Conservation (phyloP, 2,329 filamentous ascomycete species). For the Pseudogymnoascus sp. region DNA sequence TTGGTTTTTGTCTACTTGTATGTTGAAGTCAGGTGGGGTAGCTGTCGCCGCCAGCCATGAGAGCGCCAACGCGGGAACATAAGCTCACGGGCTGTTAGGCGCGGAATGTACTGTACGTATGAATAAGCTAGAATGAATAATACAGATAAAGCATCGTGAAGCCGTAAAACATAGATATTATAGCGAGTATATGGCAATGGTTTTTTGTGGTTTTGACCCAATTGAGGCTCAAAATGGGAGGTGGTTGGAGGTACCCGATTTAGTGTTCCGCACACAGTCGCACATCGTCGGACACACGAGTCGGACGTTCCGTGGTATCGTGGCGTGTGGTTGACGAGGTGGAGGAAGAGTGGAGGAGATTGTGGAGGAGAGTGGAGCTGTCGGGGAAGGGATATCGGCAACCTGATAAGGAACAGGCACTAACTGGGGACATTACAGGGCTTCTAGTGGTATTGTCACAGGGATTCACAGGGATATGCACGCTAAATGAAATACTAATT, state of each 20-base stretch:
- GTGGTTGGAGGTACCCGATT: neutral
- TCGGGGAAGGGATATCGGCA: neutral
- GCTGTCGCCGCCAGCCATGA: conserved; percentile 6
- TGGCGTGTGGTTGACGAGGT: neutral
- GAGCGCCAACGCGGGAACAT: neutral
- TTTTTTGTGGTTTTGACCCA: neutral
- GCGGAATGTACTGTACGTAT: neutral
- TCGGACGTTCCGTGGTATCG: neutral
- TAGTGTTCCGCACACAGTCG: neutral
- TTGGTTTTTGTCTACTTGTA: conserved; percentile 25
- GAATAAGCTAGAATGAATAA: neutral
- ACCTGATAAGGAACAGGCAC: neutral
- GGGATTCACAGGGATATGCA: neutral
- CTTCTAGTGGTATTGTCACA: neutral
- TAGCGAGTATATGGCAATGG: neutral
- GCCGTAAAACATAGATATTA: neutral
- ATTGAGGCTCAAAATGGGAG: neutral
- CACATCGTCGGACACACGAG: neutral
- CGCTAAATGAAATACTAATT: neutral
- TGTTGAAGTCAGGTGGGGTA: conserved; percentile 14
- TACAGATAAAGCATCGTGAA: conserved; percentile 2
- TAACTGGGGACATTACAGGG: neutral
- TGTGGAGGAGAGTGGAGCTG: neutral
- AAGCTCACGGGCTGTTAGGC: neutral
- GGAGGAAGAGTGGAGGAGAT: too few relatives aligned